These are phyloP conservation scores for Oryza coarctata DNA, from an alignment of 176 grass and related monocot species.

Conservation along the genomic window DNA sequence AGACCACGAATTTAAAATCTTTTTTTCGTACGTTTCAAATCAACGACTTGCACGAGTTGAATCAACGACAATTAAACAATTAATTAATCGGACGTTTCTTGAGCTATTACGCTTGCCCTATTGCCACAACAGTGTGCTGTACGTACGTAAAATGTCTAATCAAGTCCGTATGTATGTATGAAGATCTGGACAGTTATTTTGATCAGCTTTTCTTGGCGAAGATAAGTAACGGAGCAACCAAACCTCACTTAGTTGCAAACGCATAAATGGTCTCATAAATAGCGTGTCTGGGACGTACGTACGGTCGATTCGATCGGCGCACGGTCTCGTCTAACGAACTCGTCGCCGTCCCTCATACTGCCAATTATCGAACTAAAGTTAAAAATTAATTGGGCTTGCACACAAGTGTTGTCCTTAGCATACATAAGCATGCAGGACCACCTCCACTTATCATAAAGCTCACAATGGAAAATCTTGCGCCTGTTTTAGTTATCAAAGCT, in stretches of 20 bases:
- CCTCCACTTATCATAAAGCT: not conserved
- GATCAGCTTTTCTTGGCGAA: not conserved
- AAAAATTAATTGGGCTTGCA: not conserved
- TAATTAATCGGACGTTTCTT: not conserved
- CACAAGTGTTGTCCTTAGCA: not conserved
- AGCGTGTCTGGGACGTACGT: not conserved
- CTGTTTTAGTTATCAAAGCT: not conserved
- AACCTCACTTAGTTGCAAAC: not conserved
- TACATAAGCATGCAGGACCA: not conserved
- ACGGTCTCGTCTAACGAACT: not conserved
- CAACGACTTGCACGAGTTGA: not conserved
- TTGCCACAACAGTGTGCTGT: not conserved
- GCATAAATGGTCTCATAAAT: not conserved
- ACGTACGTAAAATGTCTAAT: not conserved
- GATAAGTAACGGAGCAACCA: not conserved
- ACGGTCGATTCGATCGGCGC: not conserved
- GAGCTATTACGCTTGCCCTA: too few relatives aligned
- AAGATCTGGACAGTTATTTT: not conserved
- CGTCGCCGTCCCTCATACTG: not conserved
- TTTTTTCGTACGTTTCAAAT: not conserved
- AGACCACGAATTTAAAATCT: not conserved
- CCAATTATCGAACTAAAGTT: not conserved
- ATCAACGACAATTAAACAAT: not conserved
- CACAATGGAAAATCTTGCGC: not conserved
- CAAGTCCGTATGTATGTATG: not conserved